A percentile compares a stretch with the other conserved stretches of the same genome.
These are phyloP conservation scores for Diaporthe capsici DNA, from an alignment of 2,329 filamentous ascomycete species.

Conservation along the genomic window DNA sequence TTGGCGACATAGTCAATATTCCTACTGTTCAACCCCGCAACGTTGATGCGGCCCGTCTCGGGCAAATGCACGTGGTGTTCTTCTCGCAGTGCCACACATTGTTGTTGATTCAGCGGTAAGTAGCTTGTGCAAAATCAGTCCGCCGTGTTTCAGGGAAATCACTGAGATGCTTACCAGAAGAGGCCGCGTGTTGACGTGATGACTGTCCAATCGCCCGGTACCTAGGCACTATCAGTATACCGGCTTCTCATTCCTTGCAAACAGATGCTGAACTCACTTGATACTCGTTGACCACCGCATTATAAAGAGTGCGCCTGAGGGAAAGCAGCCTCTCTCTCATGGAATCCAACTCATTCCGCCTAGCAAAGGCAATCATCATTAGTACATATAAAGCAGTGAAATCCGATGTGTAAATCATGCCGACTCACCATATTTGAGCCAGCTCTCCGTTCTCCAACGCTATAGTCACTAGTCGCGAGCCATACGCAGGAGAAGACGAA, in stretches of 20 bases:
- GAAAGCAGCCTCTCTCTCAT: slow-evolving; percentile 10
- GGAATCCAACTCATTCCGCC: neutral
- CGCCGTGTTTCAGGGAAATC: no score
- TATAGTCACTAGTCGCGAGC: slow-evolving; percentile 32
- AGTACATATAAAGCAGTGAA: neutral
- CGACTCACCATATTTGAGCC: neutral
- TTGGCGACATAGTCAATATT: neutral
- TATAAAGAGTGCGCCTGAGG: neutral
- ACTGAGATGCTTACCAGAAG: neutral
- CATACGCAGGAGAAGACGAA: slow-evolving; percentile 49
- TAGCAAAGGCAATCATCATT: neutral
- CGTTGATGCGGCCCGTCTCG: neutral
- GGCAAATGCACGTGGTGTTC: neutral
- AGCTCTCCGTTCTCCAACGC: neutral
- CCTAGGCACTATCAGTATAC: neutral
- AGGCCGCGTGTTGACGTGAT: slow-evolving; percentile 8
- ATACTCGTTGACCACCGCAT: neutral
- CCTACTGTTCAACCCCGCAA: neutral
- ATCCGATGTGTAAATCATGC: neutral
- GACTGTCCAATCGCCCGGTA: neutral
- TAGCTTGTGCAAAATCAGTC: neutral
- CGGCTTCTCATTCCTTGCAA: neutral
- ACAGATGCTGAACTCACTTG: neutral
- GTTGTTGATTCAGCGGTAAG: slow-evolving; percentile 1
- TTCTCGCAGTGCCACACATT: neutral